Base-by-base conservation (phyloP, 257 asterid species). In the Vinca minor region DNA sequence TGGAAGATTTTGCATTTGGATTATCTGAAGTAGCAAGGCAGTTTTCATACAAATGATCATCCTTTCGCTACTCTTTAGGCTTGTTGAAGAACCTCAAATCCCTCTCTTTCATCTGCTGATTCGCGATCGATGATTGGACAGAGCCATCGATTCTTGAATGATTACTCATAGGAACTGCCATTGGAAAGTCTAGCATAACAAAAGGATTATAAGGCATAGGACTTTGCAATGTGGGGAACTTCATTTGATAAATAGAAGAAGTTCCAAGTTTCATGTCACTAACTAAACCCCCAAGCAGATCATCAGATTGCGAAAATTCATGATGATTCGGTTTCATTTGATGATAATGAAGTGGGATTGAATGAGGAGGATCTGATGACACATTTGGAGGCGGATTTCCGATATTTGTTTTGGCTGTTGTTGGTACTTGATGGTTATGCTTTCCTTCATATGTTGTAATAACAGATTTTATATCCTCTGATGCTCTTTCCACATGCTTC, bases 401-500 rank as follows among this genome's bases (percentile, higher is more conserved):
- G 21, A 55, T n/a, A n/a, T 48, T 55, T 9, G 66, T 69, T 67
- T 76, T 81, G 69, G 72, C 38, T 3, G 79, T n/a, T n/a, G n/a
- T 53, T 0, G 94, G 95, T 14, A 83, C 84, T 42, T 68, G 77
- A 59, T 89, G 97, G 77, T 79, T 87, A 49, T 89, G 97, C 50
- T 85, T 89, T 20, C 96, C 96, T 53, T 89, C 96, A 66, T 89
- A 89, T 6, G 96, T 86, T 48, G 93, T 84, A 29, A 89, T 67
- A 34, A 89, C 96, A 4, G 80, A 83, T 48, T 80, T 87, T 34
- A 77, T 73, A 39, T 89, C 82, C 17, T 79, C 65, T 0, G 95
- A 86, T 1, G 95, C 96, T 73, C 96, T 74, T 73, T 89, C 96
- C 1, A 89, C 91, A 14, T 87, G 96, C 75, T 89, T 89, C 70